phyloP scores from a whole-genome alignment of 352 stramenopile species.

The Pythium sukuiense region DNA sequence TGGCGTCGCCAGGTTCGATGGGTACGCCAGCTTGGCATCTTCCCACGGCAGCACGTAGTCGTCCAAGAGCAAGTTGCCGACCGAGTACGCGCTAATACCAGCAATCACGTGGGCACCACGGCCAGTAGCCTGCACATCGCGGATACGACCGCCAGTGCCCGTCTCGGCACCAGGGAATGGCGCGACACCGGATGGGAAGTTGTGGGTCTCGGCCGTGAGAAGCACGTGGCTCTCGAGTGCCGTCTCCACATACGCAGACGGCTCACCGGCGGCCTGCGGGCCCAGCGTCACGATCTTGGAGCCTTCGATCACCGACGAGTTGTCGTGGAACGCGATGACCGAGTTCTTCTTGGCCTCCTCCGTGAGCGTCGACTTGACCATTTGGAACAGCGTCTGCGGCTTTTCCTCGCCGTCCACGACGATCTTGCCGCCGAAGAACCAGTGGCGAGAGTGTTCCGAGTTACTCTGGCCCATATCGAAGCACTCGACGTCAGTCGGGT shows the following conservation, averaged over 20 bases:
- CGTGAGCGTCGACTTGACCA: constrained; percentile 98
- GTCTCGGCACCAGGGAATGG: constrained; percentile 97
- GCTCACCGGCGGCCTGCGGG: constrained; percentile 59
- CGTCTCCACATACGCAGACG: constrained; percentile 65
- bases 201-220: constrained; percentile 99
- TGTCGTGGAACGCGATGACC: constrained; percentile 99
- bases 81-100: constrained; percentile 85
- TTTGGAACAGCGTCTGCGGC: constrained; percentile 97
- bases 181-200: constrained; percentile 97
- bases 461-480: constrained; percentile 99
- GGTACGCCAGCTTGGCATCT: constrained; percentile 90
- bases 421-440: constrained; percentile 99
- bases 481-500: constrained; percentile 99
- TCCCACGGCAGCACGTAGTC: constrained; percentile 97
- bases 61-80: constrained; percentile 96
- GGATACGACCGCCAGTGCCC: constrained; percentile 96
- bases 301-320: constrained; percentile 97
- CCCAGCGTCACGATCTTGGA: constrained; percentile 88
- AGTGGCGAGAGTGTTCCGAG: constrained; percentile 99
- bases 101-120: constrained; percentile 95
- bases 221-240: constrained; percentile 93
- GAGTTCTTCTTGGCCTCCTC: constrained; percentile 91
- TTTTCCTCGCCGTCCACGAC: constrained; percentile 97
- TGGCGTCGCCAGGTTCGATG: constrained; percentile 87
- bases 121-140: constrained; percentile 98